Evolutionary conservation across 2,329 filamentous ascomycete genomes (phyloP).

Genomic region (Ilyonectria sp.): DNA sequence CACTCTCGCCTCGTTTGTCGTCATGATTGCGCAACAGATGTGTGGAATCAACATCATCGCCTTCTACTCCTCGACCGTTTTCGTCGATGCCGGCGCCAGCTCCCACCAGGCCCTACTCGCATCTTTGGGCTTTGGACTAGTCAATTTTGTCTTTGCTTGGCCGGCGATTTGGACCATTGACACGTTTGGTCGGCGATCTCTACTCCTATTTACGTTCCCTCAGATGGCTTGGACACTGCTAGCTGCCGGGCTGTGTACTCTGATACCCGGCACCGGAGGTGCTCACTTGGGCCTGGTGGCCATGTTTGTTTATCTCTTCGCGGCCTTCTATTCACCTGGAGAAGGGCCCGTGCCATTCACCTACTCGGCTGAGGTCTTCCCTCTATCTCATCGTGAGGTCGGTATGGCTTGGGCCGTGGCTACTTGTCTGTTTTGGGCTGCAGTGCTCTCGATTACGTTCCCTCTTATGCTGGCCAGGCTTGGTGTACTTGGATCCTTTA

Average conservation of each 20-base stretch:
- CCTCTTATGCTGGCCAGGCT: conserved; percentile 67
- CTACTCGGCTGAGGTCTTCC: conserved; percentile 79
- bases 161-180: conserved; percentile 74
- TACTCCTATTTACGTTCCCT: conserved; percentile 61
- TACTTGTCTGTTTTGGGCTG: conserved; percentile 74
- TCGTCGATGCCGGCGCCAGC: conserved; percentile 69
- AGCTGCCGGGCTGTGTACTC: conserved; percentile 64
- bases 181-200: conserved; percentile 67
- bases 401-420: conserved; percentile 81
- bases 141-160: conserved; percentile 72
- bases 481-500: conserved; percentile 65
- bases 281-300: conserved; percentile 63
- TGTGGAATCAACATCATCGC: conserved; percentile 81
- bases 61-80: conserved; percentile 80
- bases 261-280: conserved; percentile 59
- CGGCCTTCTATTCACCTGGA: conserved; percentile 64
- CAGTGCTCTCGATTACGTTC: conserved; percentile 75
- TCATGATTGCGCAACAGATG: conserved; percentile 86
- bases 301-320: conserved; percentile 71
- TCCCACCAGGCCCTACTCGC: conserved; percentile 71
- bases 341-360: conserved; percentile 79
- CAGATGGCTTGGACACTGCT: conserved; percentile 60
- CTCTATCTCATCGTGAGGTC: conserved; percentile 78
- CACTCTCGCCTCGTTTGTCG: conserved; percentile 81
- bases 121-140: conserved; percentile 71